A percentile compares a stretch with the other conserved stretches of the same genome.
Conservation (phyloP, 495 filamentous ascomycete genomes). For the Tirmania nivea region DNA sequence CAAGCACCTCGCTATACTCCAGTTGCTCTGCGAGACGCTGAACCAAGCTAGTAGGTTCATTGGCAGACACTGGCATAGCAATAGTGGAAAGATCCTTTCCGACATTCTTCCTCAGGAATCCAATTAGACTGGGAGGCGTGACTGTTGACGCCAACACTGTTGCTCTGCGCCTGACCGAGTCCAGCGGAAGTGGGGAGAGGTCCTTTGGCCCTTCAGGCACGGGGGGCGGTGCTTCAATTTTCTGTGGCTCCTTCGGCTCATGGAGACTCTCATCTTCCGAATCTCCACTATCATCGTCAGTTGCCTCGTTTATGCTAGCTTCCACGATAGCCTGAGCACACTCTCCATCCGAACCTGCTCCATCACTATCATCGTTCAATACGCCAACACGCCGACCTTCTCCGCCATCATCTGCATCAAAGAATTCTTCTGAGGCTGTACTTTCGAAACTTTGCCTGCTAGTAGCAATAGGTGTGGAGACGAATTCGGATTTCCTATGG, state of each 20-base stretch:
- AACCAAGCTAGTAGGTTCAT: constrained; percentile 73
- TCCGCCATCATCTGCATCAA: constrained; percentile 61
- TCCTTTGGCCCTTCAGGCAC: background rate
- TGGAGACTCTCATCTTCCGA: background rate
- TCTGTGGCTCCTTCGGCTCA: background rate
- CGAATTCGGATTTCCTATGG: constrained; percentile 4
- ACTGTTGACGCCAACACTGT: constrained; percentile 51
- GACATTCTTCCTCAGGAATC: constrained; percentile 89
- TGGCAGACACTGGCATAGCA: constrained; percentile 89
- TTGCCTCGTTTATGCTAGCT: constrained; percentile 1
- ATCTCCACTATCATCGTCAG: background rate
- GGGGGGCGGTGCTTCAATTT: background rate
- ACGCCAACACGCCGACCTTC: constrained; percentile 47
- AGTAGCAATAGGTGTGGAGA: constrained; percentile 21
- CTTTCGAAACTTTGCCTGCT: constrained; percentile 59
- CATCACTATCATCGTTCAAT: constrained; percentile 40
- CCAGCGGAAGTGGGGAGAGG: constrained; percentile 55
- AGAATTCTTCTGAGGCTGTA: constrained; percentile 68
- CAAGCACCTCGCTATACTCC: constrained; percentile 71
- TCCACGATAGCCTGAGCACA: constrained; percentile 23
- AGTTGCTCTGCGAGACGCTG: constrained; percentile 74
- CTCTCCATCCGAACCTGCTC: constrained; percentile 39
- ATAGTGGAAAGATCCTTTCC: constrained; percentile 92
- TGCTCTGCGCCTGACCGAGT: constrained; percentile 40
- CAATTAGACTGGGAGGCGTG: constrained; percentile 69